Conservation (phyloP, 345 rosid genomes). For the Hypericum androsaemum region DNA sequence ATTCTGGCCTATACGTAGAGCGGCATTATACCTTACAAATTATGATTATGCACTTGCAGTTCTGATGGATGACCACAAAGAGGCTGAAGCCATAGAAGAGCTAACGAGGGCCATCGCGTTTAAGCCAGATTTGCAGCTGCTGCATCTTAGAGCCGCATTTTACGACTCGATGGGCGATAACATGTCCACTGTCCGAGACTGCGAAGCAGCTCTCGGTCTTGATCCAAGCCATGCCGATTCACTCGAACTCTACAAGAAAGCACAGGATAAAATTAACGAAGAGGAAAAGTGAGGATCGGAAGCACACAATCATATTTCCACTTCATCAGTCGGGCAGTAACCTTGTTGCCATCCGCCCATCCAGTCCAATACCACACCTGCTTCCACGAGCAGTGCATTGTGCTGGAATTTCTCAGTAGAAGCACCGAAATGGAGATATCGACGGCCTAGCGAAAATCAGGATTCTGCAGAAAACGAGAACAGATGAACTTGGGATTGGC, state of each 20-base stretch:
- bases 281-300: constrained; percentile 23
- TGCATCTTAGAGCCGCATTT: constrained; percentile 91
- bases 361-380: too few species aligned
- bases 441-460: too few species aligned
- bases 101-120: constrained; percentile 67
- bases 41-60: constrained; percentile 34
- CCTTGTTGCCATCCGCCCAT: constrained; percentile 20
- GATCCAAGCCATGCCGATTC: constrained; percentile 59
- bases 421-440: too few species aligned
- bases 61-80: constrained; percentile 93
- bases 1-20: too few species aligned
- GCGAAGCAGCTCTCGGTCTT: constrained; percentile 93
- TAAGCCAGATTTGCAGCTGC: constrained; percentile 89
- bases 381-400: too few species aligned
- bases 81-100: constrained; percentile 77
- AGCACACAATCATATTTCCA: constrained; percentile 10
- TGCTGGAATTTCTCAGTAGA: too few species aligned
- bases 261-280: constrained; percentile 32
- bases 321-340: constrained; percentile 12
- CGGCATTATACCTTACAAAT: constrained; percentile 2
- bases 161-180: constrained; percentile 68
- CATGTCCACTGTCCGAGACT: constrained; percentile 51
- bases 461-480: too few species aligned
- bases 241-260: constrained; percentile 51
- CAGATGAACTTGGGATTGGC: too few species aligned